Percentiles rank a stretch among this genome's conserved stretches.
Conservation (phyloP, 208 protist species). For the Leishmania martiniquensis region DNA sequence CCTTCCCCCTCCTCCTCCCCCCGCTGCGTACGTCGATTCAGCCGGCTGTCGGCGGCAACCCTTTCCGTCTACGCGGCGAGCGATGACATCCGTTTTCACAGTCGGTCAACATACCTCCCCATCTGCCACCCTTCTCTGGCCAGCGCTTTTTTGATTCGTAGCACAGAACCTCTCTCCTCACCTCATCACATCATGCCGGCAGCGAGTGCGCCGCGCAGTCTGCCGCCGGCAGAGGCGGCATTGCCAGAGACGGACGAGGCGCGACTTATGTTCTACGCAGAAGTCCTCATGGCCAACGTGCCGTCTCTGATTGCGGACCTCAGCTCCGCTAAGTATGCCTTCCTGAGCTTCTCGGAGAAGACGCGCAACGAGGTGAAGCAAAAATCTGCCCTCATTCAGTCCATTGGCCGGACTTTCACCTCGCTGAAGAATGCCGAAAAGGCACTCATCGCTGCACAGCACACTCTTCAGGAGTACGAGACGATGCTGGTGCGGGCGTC, state of each 20-base stretch:
- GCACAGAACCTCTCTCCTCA: not conserved
- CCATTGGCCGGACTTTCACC: conserved; percentile 51
- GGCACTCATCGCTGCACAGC: conserved; percentile 15
- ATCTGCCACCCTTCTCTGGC: not conserved
- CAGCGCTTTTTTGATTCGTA: not conserved
- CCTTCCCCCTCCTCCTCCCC: not conserved
- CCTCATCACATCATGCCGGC: not conserved
- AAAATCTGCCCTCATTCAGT: conserved; percentile 61
- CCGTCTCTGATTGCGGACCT: conserved; percentile 61
- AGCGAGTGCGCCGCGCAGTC: not conserved
- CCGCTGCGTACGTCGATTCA: not conserved
- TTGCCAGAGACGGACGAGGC: conserved; percentile 43
- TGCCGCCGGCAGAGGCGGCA: not conserved
- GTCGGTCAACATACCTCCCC: not conserved
- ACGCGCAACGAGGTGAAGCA: conserved; percentile 70
- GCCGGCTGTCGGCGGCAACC: not conserved
- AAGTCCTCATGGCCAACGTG: conserved; percentile 74
- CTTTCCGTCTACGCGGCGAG: not conserved
- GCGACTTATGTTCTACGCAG: conserved; percentile 60
- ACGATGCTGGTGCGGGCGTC: conserved; percentile 44
- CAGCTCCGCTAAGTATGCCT: conserved; percentile 68
- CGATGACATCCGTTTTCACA: not conserved
- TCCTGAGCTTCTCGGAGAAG: conserved; percentile 74
- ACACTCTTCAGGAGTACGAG: conserved; percentile 37
- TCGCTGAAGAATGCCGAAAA: conserved; percentile 35